A percentile compares a stretch with the other conserved stretches of the same genome.
These are phyloP conservation scores for Talinum fruticosum DNA, from an alignment of 148 eudicot species.

Conservation along the genomic window DNA sequence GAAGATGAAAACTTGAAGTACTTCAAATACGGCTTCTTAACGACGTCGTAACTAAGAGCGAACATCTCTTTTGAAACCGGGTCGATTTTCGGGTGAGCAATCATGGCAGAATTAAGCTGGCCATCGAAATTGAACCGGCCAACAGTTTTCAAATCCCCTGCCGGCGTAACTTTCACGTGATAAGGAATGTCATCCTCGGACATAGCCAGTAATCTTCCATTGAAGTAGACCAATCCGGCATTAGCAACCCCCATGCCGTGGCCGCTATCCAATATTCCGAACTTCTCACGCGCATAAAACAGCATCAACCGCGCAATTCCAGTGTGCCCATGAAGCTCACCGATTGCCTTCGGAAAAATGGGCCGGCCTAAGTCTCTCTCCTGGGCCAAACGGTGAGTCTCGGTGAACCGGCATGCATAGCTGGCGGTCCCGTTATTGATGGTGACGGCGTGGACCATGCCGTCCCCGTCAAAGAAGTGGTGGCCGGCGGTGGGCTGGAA, in stretches of 20 bases:
- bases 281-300: slow-evolving; percentile 51
- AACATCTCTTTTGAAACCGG: slow-evolving; percentile 48
- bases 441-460: slow-evolving; percentile 70
- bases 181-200: slow-evolving; percentile 82
- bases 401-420: slow-evolving; percentile 73
- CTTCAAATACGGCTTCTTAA: slow-evolving; percentile 55
- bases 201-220: slow-evolving; percentile 61
- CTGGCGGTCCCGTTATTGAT: slow-evolving; percentile 37
- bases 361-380: slow-evolving; percentile 53
- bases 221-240: slow-evolving; percentile 71
- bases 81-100: slow-evolving; percentile 82
- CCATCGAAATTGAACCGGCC: slow-evolving; percentile 49
- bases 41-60: slow-evolving; percentile 65
- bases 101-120: slow-evolving; percentile 55
- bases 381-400: slow-evolving; percentile 56
- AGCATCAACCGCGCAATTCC: slow-evolving; percentile 55
- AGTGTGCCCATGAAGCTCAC: slow-evolving; percentile 70
- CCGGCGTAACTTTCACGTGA: slow-evolving; percentile 39
- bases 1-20: slow-evolving; percentile 44
- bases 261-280: slow-evolving; percentile 41
- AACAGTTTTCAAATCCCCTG: slow-evolving; percentile 60
- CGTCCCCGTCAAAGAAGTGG: slow-evolving; percentile 83
- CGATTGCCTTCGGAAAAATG: slow-evolving; percentile 70
- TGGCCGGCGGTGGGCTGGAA: slow-evolving; percentile 57
- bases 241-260: slow-evolving; percentile 71